Percentiles rank a stretch among this genome's conserved stretches.
Conservation (phyloP, 2,329 filamentous ascomycete genomes). For the Monilinia aucupariae region DNA sequence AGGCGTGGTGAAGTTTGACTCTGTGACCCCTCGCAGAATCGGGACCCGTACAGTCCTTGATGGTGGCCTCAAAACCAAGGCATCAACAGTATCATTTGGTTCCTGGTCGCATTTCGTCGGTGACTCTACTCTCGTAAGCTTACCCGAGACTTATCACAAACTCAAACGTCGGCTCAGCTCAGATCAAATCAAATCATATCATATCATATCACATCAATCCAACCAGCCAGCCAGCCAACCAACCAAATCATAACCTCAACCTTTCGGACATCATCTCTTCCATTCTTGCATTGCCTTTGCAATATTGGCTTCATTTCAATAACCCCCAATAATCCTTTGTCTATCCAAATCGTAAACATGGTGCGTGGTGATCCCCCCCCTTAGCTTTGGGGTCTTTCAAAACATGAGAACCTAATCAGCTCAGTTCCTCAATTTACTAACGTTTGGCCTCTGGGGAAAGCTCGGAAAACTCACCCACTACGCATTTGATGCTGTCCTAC, state of each 20-base stretch:
- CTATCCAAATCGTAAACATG: conserved; percentile 35
- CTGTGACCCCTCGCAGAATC: no score
- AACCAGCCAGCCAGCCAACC: not conserved
- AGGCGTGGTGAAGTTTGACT: not conserved
- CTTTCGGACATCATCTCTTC: not conserved
- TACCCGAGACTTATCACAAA: conserved; percentile 2
- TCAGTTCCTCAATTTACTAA: conserved; percentile 62
- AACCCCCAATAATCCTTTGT: not conserved
- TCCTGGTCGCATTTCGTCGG: not conserved
- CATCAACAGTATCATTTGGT: no score
- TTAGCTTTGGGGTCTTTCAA: conserved; percentile 16
- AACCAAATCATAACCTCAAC: not conserved
- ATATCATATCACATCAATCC: not conserved
- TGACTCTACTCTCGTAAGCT: no score
- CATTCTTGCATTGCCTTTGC: not conserved
- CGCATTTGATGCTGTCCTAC: conserved; percentile 89
- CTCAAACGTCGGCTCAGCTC: conserved; percentile 6
- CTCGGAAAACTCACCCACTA: conserved; percentile 90
- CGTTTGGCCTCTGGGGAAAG: conserved; percentile 67
- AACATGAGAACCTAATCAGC: conserved; percentile 41
- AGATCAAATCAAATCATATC: no score
- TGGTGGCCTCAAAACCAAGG: not conserved
- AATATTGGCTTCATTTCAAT: not conserved
- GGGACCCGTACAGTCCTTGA: no score
- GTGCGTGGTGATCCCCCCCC: conserved; percentile 35